These are phyloP conservation scores for Clonostachys rosea DNA, from an alignment of 2,329 filamentous ascomycete genomes.

Conservation along the genomic window DNA sequence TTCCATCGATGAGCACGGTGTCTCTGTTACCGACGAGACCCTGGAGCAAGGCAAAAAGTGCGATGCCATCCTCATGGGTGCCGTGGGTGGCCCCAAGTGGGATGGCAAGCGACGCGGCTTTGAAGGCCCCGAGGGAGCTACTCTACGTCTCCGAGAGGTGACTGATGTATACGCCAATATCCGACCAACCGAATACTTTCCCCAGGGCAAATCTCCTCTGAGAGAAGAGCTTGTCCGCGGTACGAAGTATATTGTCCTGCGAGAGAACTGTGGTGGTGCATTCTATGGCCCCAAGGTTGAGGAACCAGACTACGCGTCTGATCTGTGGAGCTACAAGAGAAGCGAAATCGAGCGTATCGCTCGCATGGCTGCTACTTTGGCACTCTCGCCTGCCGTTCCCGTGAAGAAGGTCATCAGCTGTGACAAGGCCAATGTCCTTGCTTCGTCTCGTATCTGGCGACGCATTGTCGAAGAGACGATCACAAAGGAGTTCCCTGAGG, in stretches of 20 bases:
- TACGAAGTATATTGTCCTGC: conserved; percentile 41
- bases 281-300: conserved; percentile 44
- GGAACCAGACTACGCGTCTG: conserved; percentile 32
- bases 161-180: conserved; percentile 97
- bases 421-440: conserved; percentile 96
- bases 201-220: conserved; percentile 94
- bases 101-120: conserved; percentile 70
- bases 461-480: conserved; percentile 71
- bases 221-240: conserved; percentile 41
- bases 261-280: conserved; percentile 44
- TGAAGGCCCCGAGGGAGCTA: conserved; percentile 92
- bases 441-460: conserved; percentile 91
- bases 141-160: conserved; percentile 91
- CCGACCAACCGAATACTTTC: conserved; percentile 93
- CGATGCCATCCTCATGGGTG: conserved; percentile 93
- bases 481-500: conserved; percentile 45
- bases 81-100: conserved; percentile 84
- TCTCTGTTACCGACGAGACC: conserved; percentile 84
- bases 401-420: conserved; percentile 76
- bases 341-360: conserved; percentile 40
- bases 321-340: conserved; percentile 39
- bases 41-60: conserved; percentile 89
- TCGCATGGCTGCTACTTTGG: conserved; percentile 59
- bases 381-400: conserved; percentile 63
- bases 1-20: conserved; percentile 85